These are phyloP conservation scores for Basipetospora chlamydospora DNA, from an alignment of 2,329 filamentous ascomycete species.

Conservation along the genomic window DNA sequence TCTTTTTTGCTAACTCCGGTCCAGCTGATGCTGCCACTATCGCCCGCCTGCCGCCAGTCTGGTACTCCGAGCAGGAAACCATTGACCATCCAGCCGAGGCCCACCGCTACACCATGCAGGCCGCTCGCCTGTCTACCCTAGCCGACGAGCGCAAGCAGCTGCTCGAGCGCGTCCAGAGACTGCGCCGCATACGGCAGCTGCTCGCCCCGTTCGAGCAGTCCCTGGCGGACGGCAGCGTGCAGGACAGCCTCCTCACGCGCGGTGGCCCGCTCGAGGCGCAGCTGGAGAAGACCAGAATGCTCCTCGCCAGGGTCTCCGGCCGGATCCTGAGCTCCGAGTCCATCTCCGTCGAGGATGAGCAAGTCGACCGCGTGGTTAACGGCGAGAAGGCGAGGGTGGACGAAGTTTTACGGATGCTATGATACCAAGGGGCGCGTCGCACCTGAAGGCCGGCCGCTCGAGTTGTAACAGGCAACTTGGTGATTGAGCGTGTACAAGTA, in stretches of 20 bases:
- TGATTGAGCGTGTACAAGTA: no score
- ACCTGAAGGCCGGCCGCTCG: no score
- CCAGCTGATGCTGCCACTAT: slow-evolving; percentile 28
- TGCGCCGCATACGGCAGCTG: slow-evolving; percentile 32
- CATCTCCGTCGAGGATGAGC: background rate
- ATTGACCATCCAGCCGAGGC: slow-evolving; percentile 29
- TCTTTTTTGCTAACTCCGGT: slow-evolving; percentile 2
- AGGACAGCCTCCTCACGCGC: slow-evolving; percentile 52
- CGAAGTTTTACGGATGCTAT: slow-evolving; percentile 1
- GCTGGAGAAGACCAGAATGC: slow-evolving; percentile 49
- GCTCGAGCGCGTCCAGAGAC: slow-evolving; percentile 27
- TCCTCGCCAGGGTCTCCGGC: slow-evolving; percentile 45
- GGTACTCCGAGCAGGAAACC: slow-evolving; percentile 26
- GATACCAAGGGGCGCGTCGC: background rate
- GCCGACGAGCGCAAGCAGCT: slow-evolving; percentile 21
- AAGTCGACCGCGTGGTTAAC: background rate
- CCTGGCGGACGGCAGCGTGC: slow-evolving; percentile 24
- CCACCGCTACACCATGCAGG: slow-evolving; percentile 34
- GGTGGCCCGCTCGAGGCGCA: slow-evolving; percentile 52
- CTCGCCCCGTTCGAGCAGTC: slow-evolving; percentile 31
- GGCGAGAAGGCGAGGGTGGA: slow-evolving; percentile 1
- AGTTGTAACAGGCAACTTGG: no score
- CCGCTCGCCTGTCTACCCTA: slow-evolving; percentile 33
- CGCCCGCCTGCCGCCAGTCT: slow-evolving; percentile 29
- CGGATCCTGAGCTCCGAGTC: slow-evolving; percentile 26